Evolutionary conservation across 805 yeast species (phyloP).

Genomic region (Saccharomycopsis microspora): DNA sequence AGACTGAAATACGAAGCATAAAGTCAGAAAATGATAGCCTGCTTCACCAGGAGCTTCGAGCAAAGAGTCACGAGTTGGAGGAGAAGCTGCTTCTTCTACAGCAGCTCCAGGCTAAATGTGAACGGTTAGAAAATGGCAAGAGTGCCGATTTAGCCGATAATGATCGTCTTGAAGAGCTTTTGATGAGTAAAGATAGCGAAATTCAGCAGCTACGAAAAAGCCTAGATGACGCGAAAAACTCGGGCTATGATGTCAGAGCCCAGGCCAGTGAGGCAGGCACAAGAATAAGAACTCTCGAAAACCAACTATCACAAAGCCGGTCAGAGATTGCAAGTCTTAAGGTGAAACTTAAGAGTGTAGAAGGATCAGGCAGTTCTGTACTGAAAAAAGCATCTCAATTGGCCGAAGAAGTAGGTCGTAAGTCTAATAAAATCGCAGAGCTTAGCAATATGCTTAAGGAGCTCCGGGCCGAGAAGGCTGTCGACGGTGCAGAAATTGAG

Average conservation of each 20-base stretch:
- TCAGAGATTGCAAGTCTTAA: slow-evolving; percentile 9
- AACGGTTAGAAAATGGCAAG: slow-evolving; percentile 11
- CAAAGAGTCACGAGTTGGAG: slow-evolving; percentile 10
- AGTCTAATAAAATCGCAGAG: slow-evolving; percentile 16
- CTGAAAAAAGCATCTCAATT: slow-evolving; percentile 3
- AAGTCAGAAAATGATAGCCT: slow-evolving; percentile 3
- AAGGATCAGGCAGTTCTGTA: slow-evolving; percentile 1
- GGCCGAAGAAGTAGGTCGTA: slow-evolving; percentile 1
- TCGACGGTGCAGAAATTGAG: slow-evolving; percentile 16
- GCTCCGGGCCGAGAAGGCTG: slow-evolving; percentile 15
- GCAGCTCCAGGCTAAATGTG: slow-evolving; percentile 1
- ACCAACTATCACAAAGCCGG: slow-evolving; percentile 4
- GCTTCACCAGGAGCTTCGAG: slow-evolving; percentile 4
- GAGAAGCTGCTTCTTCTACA: slow-evolving; percentile 9
- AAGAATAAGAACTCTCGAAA: slow-evolving; percentile 3
- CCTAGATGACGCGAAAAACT: slow-evolving; percentile 17
- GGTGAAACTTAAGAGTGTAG: slow-evolving; percentile 16
- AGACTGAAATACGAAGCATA: too few species aligned
- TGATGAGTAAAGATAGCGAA: slow-evolving; percentile 17
- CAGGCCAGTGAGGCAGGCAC: slow-evolving; percentile 5
- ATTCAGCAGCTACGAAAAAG: slow-evolving; percentile 13
- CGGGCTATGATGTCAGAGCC: slow-evolving; percentile 14
- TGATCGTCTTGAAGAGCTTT: slow-evolving; percentile 6
- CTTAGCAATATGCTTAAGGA: slow-evolving; percentile 13
- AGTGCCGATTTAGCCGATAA: slow-evolving; percentile 13